phyloP scores from a whole-genome alignment of 352 stramenopile genomes.

The Pythium aristosporum region DNA sequence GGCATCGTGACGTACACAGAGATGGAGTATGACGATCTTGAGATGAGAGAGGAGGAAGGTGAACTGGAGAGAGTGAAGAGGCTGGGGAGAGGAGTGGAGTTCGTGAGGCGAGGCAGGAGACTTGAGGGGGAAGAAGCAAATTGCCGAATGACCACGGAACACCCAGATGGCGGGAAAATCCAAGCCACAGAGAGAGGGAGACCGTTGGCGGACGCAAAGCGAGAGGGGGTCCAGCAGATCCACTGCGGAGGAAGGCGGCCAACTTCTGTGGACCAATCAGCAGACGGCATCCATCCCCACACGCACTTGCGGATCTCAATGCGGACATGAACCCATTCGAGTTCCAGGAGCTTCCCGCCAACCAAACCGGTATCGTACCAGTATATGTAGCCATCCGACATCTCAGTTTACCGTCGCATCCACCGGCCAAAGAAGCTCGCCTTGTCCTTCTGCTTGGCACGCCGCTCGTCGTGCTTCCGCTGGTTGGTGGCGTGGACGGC shows the following conservation, averaged over 20 bases:
- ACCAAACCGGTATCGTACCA: not conserved
- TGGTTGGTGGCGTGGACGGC: conserved; percentile 25
- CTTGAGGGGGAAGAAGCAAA: not conserved
- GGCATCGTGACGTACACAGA: not conserved
- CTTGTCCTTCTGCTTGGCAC: conserved; percentile 16
- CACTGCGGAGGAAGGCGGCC: not conserved
- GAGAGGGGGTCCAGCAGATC: not conserved
- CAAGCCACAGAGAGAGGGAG: not conserved
- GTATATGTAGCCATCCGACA: not conserved
- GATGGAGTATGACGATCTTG: not conserved
- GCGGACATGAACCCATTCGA: not conserved
- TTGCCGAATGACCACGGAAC: conserved; percentile 6
- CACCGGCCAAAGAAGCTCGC: conserved; percentile 25
- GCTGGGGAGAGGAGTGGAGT: not conserved
- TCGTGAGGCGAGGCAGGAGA: not conserved
- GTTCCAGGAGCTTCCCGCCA: not conserved
- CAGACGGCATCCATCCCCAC: not conserved
- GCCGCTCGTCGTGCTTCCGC: conserved; percentile 21
- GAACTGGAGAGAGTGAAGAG: not conserved
- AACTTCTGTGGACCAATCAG: conserved; percentile 2
- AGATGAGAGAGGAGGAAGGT: not conserved
- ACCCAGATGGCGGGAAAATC: not conserved
- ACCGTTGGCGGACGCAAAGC: not conserved
- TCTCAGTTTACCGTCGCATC: conserved; percentile 2
- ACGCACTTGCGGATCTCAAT: not conserved